phyloP scores from a whole-genome alignment of 495 filamentous ascomycete species.

The Xylaria nigripes region DNA sequence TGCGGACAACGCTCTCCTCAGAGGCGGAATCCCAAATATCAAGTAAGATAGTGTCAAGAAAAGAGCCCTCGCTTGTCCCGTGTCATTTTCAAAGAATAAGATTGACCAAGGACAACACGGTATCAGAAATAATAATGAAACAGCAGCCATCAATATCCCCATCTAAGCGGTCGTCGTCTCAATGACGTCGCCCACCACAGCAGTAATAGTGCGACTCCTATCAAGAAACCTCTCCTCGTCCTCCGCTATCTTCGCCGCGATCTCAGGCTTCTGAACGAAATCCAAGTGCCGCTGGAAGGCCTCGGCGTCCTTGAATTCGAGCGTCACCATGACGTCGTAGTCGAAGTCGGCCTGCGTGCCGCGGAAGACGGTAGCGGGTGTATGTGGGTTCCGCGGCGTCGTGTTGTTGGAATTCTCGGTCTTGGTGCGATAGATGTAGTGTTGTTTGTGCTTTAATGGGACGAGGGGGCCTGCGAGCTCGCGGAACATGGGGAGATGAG shows the following conservation, averaged over 20 bases:
- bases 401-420: neutral
- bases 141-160: neutral
- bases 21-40: too few relatives aligned
- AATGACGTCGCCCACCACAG: constrained; percentile 23
- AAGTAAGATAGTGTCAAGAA: too few relatives aligned
- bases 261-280: constrained; percentile 18
- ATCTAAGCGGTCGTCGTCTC: neutral
- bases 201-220: constrained; percentile 18
- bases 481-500: constrained; percentile 26
- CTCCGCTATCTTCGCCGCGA: constrained; percentile 13
- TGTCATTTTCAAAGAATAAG: too few relatives aligned
- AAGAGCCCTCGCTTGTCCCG: too few relatives aligned
- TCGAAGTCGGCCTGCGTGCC: constrained; percentile 35
- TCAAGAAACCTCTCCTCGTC: constrained; percentile 33
- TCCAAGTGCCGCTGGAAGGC: constrained; percentile 25
- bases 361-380: constrained; percentile 25
- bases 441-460: constrained; percentile 20
- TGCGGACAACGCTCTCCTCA: too few relatives aligned
- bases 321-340: constrained; percentile 31
- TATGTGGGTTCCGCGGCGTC: constrained; percentile 8
- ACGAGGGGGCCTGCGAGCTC: constrained; percentile 22
- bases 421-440: constrained; percentile 24
- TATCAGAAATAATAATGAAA: too few relatives aligned
- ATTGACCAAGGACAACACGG: too few relatives aligned
- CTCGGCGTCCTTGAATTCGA: constrained; percentile 28